phyloP scores from a whole-genome alignment of 495 filamentous ascomycete genomes.

The Penicillium paradoxum region DNA sequence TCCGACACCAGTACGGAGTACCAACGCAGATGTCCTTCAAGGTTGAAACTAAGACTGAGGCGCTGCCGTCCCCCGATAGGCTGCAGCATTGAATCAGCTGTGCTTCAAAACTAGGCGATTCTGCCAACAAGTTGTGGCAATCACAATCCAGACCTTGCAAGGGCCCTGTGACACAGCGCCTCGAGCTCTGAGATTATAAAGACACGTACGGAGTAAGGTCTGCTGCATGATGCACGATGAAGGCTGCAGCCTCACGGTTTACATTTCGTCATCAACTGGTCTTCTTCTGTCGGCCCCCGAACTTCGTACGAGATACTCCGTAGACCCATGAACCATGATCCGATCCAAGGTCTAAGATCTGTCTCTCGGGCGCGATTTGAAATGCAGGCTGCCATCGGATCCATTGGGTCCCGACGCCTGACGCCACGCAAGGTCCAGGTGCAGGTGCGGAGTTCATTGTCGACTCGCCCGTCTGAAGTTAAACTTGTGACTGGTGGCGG shows the following conservation, averaged over 20 bases:
- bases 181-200: background rate
- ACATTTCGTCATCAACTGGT: constrained; percentile 4
- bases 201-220: background rate
- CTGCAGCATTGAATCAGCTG: constrained; percentile 12
- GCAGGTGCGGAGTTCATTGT: constrained; percentile 2
- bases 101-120: constrained; percentile 14
- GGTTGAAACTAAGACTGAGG: constrained; percentile 13
- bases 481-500: constrained; percentile 13
- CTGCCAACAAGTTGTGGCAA: background rate
- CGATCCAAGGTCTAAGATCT: constrained; percentile 2
- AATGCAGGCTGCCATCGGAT: background rate
- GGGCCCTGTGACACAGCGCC: constrained; percentile 14
- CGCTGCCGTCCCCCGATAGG: constrained; percentile 20
- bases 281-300: background rate
- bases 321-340: background rate
- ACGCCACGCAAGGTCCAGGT: constrained; percentile 26
- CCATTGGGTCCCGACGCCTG: constrained; percentile 19
- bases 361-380: constrained; percentile 2
- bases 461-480: background rate
- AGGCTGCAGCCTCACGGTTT: constrained; percentile 12
- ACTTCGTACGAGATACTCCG: background rate
- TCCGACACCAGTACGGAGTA: background rate
- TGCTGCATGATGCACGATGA: constrained; percentile 3
- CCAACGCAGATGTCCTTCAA: background rate
- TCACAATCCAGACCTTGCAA: constrained; percentile 4